A percentile compares a stretch with the other conserved stretches of the same genome.
These are phyloP conservation scores for Piedraia hortae DNA, from an alignment of 2,329 filamentous ascomycete genomes.

Conservation along the genomic window DNA sequence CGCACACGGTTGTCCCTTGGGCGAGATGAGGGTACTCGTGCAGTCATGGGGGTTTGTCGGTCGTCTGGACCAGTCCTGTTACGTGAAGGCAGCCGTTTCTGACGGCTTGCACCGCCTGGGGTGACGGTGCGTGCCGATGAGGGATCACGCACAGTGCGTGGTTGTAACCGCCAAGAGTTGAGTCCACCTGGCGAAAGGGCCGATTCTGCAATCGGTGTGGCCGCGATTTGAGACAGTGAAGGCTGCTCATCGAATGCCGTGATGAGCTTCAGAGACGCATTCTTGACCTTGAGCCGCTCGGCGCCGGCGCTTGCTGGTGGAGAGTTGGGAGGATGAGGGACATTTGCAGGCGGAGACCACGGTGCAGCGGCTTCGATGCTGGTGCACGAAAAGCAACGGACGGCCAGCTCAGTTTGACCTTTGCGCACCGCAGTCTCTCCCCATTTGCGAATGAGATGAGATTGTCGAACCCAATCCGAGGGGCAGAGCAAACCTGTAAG, in stretches of 20 bases:
- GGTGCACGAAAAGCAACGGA: slow-evolving; percentile 79
- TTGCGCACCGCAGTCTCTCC: slow-evolving; percentile 73
- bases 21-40: too few relatives aligned
- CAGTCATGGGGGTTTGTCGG: slow-evolving; percentile 33
- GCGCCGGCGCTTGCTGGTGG: slow-evolving; percentile 31
- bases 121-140: slow-evolving; percentile 28
- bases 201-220: slow-evolving; percentile 56
- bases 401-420: slow-evolving; percentile 68
- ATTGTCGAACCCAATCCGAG: slow-evolving; percentile 70
- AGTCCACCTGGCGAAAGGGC: slow-evolving; percentile 36
- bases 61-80: too few relatives aligned
- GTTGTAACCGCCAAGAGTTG: slow-evolving; percentile 14
- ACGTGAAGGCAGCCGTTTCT: slow-evolving; percentile 42
- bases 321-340: slow-evolving; percentile 36
- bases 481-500: slow-evolving; percentile 64
- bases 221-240: slow-evolving; percentile 41
- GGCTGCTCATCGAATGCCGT: slow-evolving; percentile 51
- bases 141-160: slow-evolving; percentile 15
- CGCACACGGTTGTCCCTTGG: too few relatives aligned
- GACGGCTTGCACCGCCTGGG: slow-evolving; percentile 29
- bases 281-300: slow-evolving; percentile 38
- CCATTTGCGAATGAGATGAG: slow-evolving; percentile 75
- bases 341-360: slow-evolving; percentile 55
- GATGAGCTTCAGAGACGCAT: slow-evolving; percentile 67
- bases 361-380: slow-evolving; percentile 60